Evolutionary conservation across 768 basidiomycete species (phyloP).

Genomic region (Mycena kentingensis): DNA sequence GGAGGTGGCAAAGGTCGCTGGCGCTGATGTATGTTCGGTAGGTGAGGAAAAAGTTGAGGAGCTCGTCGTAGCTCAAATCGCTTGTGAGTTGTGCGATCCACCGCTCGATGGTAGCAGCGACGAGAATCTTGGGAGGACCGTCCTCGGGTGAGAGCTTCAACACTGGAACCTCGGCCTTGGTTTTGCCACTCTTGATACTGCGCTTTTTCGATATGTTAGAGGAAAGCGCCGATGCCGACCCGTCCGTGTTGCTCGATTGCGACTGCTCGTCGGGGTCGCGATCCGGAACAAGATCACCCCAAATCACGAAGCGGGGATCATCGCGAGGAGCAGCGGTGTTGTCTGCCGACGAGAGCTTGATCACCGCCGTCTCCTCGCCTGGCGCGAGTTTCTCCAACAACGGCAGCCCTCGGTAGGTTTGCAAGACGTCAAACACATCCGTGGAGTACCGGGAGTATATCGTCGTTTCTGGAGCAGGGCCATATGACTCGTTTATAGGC

Average conservation of each 20-base stretch:
- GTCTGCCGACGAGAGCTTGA: conserved; percentile 69
- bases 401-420: conserved; percentile 78
- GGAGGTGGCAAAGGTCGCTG: conserved; percentile 75
- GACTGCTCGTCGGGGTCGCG: conserved; percentile 41
- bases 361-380: conserved; percentile 64
- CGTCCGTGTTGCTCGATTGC: conserved; percentile 39
- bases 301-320: conserved; percentile 90
- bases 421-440: conserved; percentile 78
- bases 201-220: conserved; percentile 40
- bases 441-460: conserved; percentile 68
- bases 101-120: conserved; percentile 90
- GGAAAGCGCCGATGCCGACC: conserved; percentile 40
- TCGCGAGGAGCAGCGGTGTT: conserved; percentile 75
- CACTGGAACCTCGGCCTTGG: conserved; percentile 33
- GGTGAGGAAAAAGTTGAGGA: conserved; percentile 89
- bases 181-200: conserved; percentile 36
- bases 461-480: conserved; percentile 48
- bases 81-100: conserved; percentile 92
- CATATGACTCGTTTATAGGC: conserved; percentile 28
- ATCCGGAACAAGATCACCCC: conserved; percentile 61
- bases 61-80: conserved; percentile 82
- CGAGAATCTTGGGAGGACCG: conserved; percentile 53
- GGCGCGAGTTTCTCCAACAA: conserved; percentile 65
- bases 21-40: conserved; percentile 84
- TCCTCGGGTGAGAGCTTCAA: conserved; percentile 28